Conservation (phyloP, 805 yeast genomes). For the Hagleromyces aurorensis region DNA sequence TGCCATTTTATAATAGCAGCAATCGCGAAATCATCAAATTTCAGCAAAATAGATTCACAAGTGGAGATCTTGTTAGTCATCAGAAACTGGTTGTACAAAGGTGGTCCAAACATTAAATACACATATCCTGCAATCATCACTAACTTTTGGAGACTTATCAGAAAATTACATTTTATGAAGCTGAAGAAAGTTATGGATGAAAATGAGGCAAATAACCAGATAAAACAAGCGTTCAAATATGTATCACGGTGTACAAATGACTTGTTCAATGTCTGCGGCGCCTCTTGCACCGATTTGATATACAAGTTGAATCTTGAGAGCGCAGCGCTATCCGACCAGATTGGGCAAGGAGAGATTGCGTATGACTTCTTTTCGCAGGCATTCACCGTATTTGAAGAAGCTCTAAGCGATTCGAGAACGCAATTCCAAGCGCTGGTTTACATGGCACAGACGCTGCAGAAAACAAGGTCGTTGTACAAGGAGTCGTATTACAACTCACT, state of each 20-base stretch:
- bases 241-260: conserved; percentile 64
- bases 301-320: conserved; percentile 49
- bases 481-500: conserved; percentile 53
- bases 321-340: conserved; percentile 75
- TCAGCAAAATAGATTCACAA: conserved; percentile 15
- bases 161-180: conserved; percentile 35
- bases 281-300: conserved; percentile 26
- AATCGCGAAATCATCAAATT: conserved; percentile 2
- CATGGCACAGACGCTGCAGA: conserved; percentile 44
- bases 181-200: conserved; percentile 15
- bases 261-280: conserved; percentile 35
- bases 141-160: conserved; percentile 50
- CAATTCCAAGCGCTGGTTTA: conserved; percentile 47
- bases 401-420: conserved; percentile 43
- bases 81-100: conserved; percentile 27
- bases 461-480: conserved; percentile 41
- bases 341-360: conserved; percentile 59
- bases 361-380: conserved; percentile 88
- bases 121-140: conserved; percentile 74
- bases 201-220: conserved; percentile 19
- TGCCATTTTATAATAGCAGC: conserved; percentile 51
- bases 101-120: conserved; percentile 46
- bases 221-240: conserved; percentile 61
- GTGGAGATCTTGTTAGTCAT: conserved; percentile 35
- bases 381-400: conserved; percentile 72